Base-by-base conservation (phyloP, 2,329 filamentous ascomycete genomes). In the Pseudogymnoascus sp. region DNA sequence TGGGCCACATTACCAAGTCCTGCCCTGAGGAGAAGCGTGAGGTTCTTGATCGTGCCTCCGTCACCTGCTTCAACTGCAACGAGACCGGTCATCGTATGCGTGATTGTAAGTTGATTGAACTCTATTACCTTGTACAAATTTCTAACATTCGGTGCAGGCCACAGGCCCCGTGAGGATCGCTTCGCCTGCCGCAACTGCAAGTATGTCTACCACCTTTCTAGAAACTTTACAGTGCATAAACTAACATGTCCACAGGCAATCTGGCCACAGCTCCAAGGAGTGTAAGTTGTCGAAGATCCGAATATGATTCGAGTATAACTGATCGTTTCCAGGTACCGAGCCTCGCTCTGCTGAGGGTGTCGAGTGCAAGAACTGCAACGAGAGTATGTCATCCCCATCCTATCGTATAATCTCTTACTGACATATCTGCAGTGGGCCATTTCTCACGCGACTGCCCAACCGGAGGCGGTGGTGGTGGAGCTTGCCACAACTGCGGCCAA, bases 111-210 rank as follows among this genome's bases (percentile, higher is more conserved):
- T 75, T 62, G 11, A 14, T 28, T 11, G 37, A 33, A 21, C n/a
- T 18, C 21, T 10, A 4, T n/a, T 31, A 16, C 6, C 12, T 38
- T 60, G 28, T 11, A 12, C 59, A 47, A 25, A 1, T 8, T 3
- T 16, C 40, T 33, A 33, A 35, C 61, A 28, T 63, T 61, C 31
- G 21, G 35, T 28, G 3, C 50, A 71, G 84, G 84, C 69, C 79
- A 82, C 3, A 74, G 77, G n/a, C 82, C 84, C 23, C 83, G 88
- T 60, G 75, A 84, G 31, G 83, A 88, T 76, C 85, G 79, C 63
- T 86, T 82, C 67, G 84, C 84, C 6, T 90, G 87, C 80, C 84
- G 81, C 72, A 90, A 90, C 71, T 90, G 87, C 77, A 83, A 82
- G 82, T 76, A 74, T 71, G 76, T 74, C 31, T 71, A 72, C 7